Base-by-base conservation (phyloP, 1,139 yeast genomes). In the Saccharomyces hybrid region DNA sequence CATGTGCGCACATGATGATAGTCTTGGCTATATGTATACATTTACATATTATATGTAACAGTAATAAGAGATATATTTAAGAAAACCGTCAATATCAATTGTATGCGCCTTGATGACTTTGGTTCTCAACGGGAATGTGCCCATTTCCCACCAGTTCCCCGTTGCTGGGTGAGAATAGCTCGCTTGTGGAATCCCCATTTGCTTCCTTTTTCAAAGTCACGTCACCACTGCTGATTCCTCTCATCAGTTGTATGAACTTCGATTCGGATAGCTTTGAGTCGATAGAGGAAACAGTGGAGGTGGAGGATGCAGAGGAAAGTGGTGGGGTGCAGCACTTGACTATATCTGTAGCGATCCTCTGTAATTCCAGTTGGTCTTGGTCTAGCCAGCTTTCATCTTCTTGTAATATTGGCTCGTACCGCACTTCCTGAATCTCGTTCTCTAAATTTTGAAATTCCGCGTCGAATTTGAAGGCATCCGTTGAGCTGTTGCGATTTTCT, bases 171-270 rank as follows among this genome's bases (percentile, higher is more conserved):
- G 65, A 56, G 49, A 32, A 32, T 32, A 32, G 14, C 38, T 32
- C 38, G 23, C 32, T 26, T 25, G 38, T 2, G 5, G 28, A 27
- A 27, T 32, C 3, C 14, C 38, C 38, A 62, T 58, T 61, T 58
- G 56, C 56, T 23, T 53, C 51, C 47, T 57, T 55, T 46, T 59
- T 58, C 20, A 67, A 29, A 3, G 70, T 63, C n/a, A 66, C 67
- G 2, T 58, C 61, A 3, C 71, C 71, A 25, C 61, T 67, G 48
- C 69, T 62, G 7, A 68, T 58, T 20, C 57, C 61, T 51, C 63
- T 59, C 69, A 68, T 64, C 23, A 68, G 56, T 1, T 61, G 61
- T 53, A 68, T 57, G 42, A 68, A 67, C 54, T 67, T 65, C 1
- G 71, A 67, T 1, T 59, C 56, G 5, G 60, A 54, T 2, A 68